phyloP scores from a whole-genome alignment of 2,329 filamentous ascomycete genomes.

The Diaporthe helianthi region DNA sequence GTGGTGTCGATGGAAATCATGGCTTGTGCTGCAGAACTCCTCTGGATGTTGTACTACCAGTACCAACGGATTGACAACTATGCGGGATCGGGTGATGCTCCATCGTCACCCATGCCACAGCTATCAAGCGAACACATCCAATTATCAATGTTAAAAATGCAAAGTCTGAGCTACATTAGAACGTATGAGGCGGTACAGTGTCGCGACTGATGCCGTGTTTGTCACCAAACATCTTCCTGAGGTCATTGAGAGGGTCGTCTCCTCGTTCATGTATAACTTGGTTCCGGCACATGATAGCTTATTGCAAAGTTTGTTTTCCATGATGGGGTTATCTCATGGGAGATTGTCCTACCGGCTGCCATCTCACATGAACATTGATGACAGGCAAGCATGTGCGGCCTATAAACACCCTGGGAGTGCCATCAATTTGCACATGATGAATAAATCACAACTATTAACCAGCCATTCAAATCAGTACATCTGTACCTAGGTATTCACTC shows the following conservation, averaged over 20 bases:
- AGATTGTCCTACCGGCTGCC: background rate
- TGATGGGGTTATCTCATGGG: too few species aligned
- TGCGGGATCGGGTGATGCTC: background rate
- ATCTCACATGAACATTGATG: too few species aligned
- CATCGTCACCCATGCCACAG: background rate
- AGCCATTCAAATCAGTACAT: too few species aligned
- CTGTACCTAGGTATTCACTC: background rate
- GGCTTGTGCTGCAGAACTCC: background rate
- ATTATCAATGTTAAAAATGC: background rate
- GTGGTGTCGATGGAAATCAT: background rate
- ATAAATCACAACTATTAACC: background rate
- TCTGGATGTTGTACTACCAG: background rate
- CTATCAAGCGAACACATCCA: background rate
- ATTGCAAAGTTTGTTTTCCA: background rate
- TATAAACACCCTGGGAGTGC: background rate
- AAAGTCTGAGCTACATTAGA: background rate
- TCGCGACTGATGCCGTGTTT: background rate
- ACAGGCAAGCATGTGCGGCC: background rate
- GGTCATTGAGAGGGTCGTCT: background rate
- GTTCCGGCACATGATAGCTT: background rate
- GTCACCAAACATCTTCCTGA: background rate
- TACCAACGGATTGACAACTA: too few species aligned
- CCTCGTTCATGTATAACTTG: background rate
- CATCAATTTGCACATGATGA: background rate
- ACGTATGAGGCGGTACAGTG: background rate